A percentile compares a stretch with the other conserved stretches of the same genome.
Evolutionary conservation across 139 green algal genomes (phyloP).

Genomic region (Chlamydomonas eustigma): DNA sequence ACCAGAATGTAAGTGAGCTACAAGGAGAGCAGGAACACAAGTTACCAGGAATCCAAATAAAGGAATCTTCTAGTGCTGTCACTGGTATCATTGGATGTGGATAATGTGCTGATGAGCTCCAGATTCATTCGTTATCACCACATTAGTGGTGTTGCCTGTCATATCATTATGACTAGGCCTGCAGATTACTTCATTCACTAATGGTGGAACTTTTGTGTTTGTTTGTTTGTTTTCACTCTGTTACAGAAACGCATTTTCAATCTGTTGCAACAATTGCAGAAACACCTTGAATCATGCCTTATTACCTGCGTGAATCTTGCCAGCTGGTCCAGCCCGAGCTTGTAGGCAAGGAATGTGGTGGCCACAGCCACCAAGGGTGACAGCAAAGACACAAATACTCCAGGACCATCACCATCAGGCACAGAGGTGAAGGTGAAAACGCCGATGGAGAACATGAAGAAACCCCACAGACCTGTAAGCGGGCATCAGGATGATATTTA

Average conservation of each 20-base stretch:
- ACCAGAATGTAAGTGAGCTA: conserved; percentile 13
- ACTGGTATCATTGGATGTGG: no score
- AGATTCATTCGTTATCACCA: no score
- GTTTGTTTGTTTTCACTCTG: no score
- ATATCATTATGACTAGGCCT: not conserved
- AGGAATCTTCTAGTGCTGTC: not conserved
- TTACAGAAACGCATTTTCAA: no score
- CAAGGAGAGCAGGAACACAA: not conserved
- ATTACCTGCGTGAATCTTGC: not conserved
- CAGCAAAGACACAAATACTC: not conserved
- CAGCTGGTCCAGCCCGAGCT: conserved; percentile 6
- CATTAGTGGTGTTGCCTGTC: no score
- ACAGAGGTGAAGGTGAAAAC: not conserved
- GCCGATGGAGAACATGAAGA: not conserved
- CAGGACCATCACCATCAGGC: not conserved
- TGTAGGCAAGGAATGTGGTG: conserved; percentile 1
- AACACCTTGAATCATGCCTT: not conserved
- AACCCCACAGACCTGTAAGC: not conserved
- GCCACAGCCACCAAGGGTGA: not conserved
- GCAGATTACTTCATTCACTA: not conserved
- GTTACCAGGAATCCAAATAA: not conserved
- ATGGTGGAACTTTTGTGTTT: not conserved
- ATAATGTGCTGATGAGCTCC: no score
- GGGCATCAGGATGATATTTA: no score
- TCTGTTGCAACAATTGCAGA: not conserved